A percentile compares a stretch with the other conserved stretches of the same genome.
These are phyloP conservation scores for Ogataea wickerhamii DNA, from an alignment of 805 yeast genomes.

Conservation along the genomic window DNA sequence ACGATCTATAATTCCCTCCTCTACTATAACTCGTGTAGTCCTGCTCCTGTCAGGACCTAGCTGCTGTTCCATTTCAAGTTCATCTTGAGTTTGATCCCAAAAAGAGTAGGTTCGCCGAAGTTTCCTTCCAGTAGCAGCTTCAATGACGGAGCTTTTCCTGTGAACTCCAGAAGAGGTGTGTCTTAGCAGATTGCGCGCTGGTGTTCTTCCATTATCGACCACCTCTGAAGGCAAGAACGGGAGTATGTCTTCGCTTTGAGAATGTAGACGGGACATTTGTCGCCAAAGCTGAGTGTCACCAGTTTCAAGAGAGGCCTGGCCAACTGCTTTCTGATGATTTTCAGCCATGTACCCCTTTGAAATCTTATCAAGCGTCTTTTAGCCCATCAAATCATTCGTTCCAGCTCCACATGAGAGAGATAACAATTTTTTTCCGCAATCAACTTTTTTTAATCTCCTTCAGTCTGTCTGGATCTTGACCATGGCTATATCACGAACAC, in stretches of 20 bases:
- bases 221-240: conserved; percentile 6
- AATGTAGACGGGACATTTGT: no score
- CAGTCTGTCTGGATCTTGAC: no score
- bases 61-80: conserved; percentile 16
- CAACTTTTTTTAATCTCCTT: no score
- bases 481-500: no score
- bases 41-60: conserved; percentile 6
- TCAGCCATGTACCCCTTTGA: no score
- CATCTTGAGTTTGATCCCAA: conserved; percentile 26
- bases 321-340: no score
- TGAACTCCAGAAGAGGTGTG: conserved; percentile 19
- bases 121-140: conserved; percentile 43
- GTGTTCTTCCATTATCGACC: conserved; percentile 2
- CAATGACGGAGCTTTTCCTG: conserved; percentile 38
- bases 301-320: no score
- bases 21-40: conserved; percentile 11
- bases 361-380: no score
- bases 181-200: conserved; percentile 6
- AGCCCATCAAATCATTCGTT: no score
- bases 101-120: conserved; percentile 28
- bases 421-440: no score
- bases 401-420: no score
- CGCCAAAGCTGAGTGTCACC: no score
- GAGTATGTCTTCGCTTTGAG: background rate
- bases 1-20: conserved; percentile 8